These are phyloP conservation scores for Zygoascus bituminiphila DNA, from an alignment of 805 yeast species.

Conservation along the genomic window DNA sequence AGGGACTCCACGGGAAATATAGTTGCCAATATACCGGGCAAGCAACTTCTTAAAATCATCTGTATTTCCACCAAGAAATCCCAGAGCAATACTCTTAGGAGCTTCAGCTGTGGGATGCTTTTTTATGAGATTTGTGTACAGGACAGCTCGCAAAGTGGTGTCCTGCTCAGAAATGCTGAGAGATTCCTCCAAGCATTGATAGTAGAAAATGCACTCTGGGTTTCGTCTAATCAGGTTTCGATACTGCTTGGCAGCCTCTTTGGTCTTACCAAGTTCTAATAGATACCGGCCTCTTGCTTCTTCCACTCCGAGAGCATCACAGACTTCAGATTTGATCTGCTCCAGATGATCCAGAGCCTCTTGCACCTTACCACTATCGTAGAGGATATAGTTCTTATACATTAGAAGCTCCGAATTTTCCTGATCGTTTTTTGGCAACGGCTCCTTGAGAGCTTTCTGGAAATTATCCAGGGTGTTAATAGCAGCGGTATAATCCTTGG, in stretches of 20 bases:
- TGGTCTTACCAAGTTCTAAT: conserved; percentile 43
- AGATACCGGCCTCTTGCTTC: conserved; percentile 64
- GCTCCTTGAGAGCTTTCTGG: conserved; percentile 65
- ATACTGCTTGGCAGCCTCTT: conserved; percentile 62
- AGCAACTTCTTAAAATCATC: conserved; percentile 39
- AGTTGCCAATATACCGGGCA: conserved; percentile 46
- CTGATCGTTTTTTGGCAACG: conserved; percentile 42
- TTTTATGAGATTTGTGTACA: conserved; percentile 56
- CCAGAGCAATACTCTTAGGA: conserved; percentile 67
- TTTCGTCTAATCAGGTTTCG: conserved; percentile 71
- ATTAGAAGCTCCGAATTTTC: conserved; percentile 78
- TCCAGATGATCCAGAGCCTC: conserved; percentile 56
- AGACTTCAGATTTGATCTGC: conserved; percentile 43
- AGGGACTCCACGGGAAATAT: conserved; percentile 77
- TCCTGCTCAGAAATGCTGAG: conserved; percentile 46
- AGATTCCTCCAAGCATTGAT: conserved; percentile 55
- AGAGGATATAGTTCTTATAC: conserved; percentile 61
- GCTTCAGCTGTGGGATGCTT: conserved; percentile 83
- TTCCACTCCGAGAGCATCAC: conserved; percentile 51
- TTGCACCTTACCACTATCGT: conserved; percentile 52
- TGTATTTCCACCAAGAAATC: conserved; percentile 35
- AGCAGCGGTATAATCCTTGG: conserved; percentile 58
- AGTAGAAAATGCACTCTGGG: conserved; percentile 69
- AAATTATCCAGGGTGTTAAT: conserved; percentile 64
- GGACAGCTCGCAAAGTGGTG: conserved; percentile 36